These are phyloP conservation scores for Talaromyces sp. DNA, from an alignment of 2,329 filamentous ascomycete genomes.

Conservation along the genomic window DNA sequence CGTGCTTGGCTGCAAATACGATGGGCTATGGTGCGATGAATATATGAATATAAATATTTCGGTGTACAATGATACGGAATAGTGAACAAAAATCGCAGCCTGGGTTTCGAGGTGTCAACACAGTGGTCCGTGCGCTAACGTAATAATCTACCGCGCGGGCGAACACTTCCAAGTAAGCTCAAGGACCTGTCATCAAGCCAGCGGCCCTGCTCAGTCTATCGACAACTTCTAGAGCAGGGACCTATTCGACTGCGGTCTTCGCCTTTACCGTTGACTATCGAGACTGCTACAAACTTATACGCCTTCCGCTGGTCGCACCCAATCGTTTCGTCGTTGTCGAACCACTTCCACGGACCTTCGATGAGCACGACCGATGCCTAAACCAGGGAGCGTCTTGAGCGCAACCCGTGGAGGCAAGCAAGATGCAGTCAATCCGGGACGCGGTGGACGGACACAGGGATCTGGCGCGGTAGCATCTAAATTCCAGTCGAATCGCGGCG, in stretches of 20 bases:
- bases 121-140: not conserved
- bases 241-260: not conserved
- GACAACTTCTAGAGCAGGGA: conserved; percentile 15
- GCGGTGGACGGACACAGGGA: conserved; percentile 12
- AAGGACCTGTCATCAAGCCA: not conserved
- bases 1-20: no score
- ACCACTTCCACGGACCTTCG: conserved; percentile 11
- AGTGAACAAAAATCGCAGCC: not conserved
- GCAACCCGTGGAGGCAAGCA: conserved; percentile 18
- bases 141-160: not conserved
- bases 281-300: not conserved
- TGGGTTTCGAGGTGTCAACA: not conserved
- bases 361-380: conserved; percentile 19
- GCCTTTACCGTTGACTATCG: not conserved
- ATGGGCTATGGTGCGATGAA: no score
- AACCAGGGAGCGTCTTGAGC: conserved; percentile 17
- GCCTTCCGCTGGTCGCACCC: not conserved
- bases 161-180: conserved; percentile 2
- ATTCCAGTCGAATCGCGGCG: conserved; percentile 10
- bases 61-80: no score
- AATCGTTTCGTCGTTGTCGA: conserved; percentile 5
- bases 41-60: no score
- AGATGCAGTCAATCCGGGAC: conserved; percentile 16
- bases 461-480: not conserved
- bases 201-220: conserved; percentile 14